Evolutionary conservation across 2,329 filamentous ascomycete genomes (phyloP), one percentile per base, ranked within the genome.

Genomic region (Sporothrix pallida): DNA sequence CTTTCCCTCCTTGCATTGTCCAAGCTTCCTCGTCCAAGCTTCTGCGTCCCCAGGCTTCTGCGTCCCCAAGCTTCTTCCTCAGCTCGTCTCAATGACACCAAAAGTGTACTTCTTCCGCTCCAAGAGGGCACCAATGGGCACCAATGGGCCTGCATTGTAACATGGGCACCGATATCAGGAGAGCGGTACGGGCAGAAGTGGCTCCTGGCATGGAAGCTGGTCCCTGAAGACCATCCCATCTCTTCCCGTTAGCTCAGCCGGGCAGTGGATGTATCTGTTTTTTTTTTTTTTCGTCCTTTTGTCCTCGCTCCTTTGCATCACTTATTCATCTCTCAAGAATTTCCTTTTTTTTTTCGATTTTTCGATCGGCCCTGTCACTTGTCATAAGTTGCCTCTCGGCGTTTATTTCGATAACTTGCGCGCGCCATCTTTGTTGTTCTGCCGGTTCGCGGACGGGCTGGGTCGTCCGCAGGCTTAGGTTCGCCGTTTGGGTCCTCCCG

Each of bases 21-120:
- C 44, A 12, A 67, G 48, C 48, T 50, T 42, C 17, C 26, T 42
- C 23, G 44, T 52, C 65, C 46, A 46, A 70, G 67, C 67, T 70
- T 70, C 20, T 62, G 52, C 26, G 15, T 23, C 63, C 60, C 60
- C 37, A 42, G 44, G 60, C 60, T 23, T 20, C n/a, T 31, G 15
- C 44, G 44, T 15, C 13, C 31, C 58, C 26, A 42, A 42, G 26
- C 58, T 37, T 26, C 26, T 56, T 67, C 62, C 26, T 10, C 3
- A 26, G 23, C 23, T 60, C 56, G 15, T 12, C n/a, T 12, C 20
- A 26, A 26, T 56, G 52, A 23, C n/a, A 56, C 8, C 52, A n/a
- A 20, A n/a, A 56, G 20, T 23, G 31, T 37, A 5, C 31, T 37
- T 37, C 31, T 5, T 37, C 31, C 31, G 7, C 31, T 3, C 31